A percentile compares a stretch with the other conserved stretches of the same genome.
These are phyloP conservation scores for Penium margaritaceum DNA, from an alignment of 139 green algal species.

Conservation along the genomic window DNA sequence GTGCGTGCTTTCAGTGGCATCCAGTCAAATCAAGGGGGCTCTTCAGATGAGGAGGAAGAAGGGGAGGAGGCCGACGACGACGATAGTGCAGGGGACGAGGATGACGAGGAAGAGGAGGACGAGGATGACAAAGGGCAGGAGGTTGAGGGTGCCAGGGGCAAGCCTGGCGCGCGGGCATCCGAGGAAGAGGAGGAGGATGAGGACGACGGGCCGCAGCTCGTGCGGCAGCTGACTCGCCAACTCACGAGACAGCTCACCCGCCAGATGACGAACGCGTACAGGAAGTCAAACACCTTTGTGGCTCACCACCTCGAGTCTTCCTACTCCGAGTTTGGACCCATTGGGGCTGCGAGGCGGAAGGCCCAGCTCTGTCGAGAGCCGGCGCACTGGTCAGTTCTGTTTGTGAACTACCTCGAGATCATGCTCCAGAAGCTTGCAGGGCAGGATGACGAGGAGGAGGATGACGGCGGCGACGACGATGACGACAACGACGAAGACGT, in stretches of 20 bases:
- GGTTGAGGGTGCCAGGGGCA: neutral
- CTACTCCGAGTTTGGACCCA: conserved; percentile 21
- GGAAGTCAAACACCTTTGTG: neutral
- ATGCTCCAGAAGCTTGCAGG: neutral
- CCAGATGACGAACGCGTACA: neutral
- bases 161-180: neutral
- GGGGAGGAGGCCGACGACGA: neutral
- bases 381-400: conserved; percentile 24
- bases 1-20: too few relatives aligned
- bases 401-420: conserved; percentile 4
- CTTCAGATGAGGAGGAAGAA: neutral
- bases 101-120: neutral
- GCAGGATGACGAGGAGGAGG: neutral
- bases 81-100: neutral
- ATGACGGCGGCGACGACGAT: neutral
- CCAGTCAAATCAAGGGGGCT: neutral
- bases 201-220: neutral
- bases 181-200: neutral
- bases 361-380: conserved; percentile 12
- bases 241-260: neutral
- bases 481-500: conserved; percentile 7
- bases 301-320: neutral
- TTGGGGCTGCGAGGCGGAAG: conserved; percentile 4
- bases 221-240: neutral
- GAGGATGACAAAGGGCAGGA: neutral